Conservation (phyloP, 2,329 filamentous ascomycete genomes). For the Sporothrix humicola region DNA sequence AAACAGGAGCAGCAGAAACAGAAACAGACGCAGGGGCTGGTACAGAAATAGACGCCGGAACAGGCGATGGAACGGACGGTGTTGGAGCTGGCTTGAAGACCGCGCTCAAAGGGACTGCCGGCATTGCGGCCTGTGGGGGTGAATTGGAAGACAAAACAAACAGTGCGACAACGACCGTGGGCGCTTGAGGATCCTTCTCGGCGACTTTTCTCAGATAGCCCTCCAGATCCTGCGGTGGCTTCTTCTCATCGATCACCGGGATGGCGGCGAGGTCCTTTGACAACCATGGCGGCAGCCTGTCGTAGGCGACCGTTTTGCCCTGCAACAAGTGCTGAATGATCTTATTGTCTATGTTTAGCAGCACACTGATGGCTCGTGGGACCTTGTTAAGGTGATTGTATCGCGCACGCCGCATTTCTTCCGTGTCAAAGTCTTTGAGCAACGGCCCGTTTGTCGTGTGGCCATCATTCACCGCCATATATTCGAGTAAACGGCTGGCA, state of each 20-base stretch:
- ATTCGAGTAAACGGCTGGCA: too few relatives aligned
- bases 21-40: neutral
- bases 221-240: neutral
- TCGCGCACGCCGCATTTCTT: neutral
- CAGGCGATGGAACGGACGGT: neutral
- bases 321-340: neutral
- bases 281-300: conserved; percentile 1
- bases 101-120: neutral
- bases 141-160: neutral
- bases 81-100: neutral
- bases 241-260: neutral
- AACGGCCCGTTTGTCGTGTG: neutral
- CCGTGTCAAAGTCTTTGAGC: neutral
- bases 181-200: neutral
- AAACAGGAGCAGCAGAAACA: neutral
- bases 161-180: neutral
- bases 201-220: neutral
- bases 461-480: neutral
- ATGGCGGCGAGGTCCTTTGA: neutral
- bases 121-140: neutral
- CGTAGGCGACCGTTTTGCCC: neutral
- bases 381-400: neutral
- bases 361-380: neutral
- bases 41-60: too few relatives aligned
- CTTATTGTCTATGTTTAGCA: neutral